These are phyloP conservation scores for Tetrapyrgos nigripes DNA, from an alignment of 1,284 basidiomycete genomes.

Conservation along the genomic window DNA sequence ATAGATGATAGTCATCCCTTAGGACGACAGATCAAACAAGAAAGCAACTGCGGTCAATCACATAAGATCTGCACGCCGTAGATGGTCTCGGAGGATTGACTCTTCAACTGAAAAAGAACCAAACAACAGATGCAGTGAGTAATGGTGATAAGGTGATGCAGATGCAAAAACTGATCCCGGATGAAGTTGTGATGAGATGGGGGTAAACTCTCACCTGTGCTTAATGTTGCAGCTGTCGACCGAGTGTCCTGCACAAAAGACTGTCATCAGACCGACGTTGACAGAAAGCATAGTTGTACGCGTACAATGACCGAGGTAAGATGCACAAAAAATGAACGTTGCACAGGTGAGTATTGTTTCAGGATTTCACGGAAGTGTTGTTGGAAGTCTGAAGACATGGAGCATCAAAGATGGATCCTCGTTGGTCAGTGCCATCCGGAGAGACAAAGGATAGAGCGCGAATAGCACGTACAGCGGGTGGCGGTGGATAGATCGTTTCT, in stretches of 20 bases:
- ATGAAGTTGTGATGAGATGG: background rate
- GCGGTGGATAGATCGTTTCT: constrained; percentile 63
- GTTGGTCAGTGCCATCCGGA: too few relatives aligned
- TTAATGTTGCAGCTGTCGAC: constrained; percentile 14
- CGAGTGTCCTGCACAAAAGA: constrained; percentile 12
- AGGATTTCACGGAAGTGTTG: constrained; percentile 20
- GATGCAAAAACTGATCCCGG: background rate
- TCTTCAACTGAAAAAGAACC: constrained; percentile 9
- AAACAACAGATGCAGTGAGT: background rate
- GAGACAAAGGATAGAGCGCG: constrained; percentile 1
- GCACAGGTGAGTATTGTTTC: constrained; percentile 57
- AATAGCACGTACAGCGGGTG: constrained; percentile 58
- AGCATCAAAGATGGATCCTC: constrained; percentile 3
- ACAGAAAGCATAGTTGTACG: constrained; percentile 3
- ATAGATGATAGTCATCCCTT: too few relatives aligned
- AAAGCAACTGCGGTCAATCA: background rate
- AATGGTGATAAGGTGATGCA: background rate
- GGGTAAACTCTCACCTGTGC: constrained; percentile 9
- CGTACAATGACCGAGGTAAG: constrained; percentile 63
- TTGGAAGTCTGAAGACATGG: constrained; percentile 18
- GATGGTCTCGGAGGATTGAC: constrained; percentile 15
- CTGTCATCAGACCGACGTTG: background rate
- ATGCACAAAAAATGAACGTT: constrained; percentile 72
- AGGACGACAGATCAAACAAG: too few relatives aligned
- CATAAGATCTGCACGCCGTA: constrained; percentile 16